Percentiles rank a stretch among this genome's conserved stretches.
Evolutionary conservation across 441 rosid genomes (phyloP).

Genomic region (Pelargonium citronellum): DNA sequence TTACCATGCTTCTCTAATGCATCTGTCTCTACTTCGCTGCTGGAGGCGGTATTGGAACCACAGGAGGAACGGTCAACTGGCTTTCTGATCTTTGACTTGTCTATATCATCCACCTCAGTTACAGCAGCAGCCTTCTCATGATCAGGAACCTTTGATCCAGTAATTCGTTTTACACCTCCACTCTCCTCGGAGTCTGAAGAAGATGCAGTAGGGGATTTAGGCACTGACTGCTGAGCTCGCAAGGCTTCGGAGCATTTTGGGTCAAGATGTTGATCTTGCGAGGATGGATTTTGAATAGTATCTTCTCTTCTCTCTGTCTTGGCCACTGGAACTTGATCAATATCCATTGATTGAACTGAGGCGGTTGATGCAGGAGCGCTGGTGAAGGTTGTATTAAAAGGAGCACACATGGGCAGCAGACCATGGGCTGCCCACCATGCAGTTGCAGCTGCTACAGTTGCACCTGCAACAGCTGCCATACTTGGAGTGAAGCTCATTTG

Average conservation of each 20-base stretch:
- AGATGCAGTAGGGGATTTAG: constrained; percentile 42
- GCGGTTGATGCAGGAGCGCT: constrained; percentile 46
- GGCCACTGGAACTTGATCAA: constrained; percentile 30
- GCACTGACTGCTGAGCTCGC: constrained; percentile 48
- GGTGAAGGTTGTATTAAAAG: constrained; percentile 46
- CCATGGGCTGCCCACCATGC: constrained; percentile 99
- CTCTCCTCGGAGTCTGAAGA: constrained; percentile 52
- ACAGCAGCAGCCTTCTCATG: constrained; percentile 34
- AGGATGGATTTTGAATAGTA: constrained; percentile 31
- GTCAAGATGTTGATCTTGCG: constrained; percentile 36
- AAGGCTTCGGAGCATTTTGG: constrained; percentile 42
- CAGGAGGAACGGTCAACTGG: constrained; percentile 82
- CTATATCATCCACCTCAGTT: constrained; percentile 42
- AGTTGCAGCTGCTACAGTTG: constrained; percentile 93
- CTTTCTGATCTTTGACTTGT: constrained; percentile 49
- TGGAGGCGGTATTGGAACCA: constrained; percentile 84
- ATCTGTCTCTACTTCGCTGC: constrained; percentile 80
- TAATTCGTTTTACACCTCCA: constrained; percentile 39
- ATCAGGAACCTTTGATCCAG: constrained; percentile 32
- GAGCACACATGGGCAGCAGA: constrained; percentile 71
- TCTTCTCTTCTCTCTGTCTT: constrained; percentile 28
- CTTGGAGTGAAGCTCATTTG: constrained; percentile 51
- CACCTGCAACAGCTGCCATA: constrained; percentile 72
- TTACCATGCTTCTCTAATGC: constrained; percentile 55
- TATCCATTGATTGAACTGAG: constrained; percentile 37